Percentiles rank a stretch among this genome's conserved stretches.
phyloP scores from a whole-genome alignment of 805 yeast genomes.

The Wickerhamomyces xylosicus region DNA sequence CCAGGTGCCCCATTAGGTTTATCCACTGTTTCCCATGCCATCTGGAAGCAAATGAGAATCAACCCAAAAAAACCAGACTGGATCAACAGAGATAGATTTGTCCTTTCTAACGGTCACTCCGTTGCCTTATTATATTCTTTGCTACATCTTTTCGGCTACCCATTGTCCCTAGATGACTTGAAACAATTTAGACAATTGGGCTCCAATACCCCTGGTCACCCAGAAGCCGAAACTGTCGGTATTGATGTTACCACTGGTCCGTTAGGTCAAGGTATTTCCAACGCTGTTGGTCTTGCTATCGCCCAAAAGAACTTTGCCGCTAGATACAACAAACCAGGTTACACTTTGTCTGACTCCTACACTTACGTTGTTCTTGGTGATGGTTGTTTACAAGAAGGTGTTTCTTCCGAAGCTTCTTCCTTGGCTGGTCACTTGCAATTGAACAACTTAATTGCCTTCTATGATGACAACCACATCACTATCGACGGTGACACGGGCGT shows the following conservation, averaged over 20 bases:
- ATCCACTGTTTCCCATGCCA: slow-evolving; percentile 90
- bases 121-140: slow-evolving; percentile 81
- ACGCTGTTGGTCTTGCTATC: slow-evolving; percentile 94
- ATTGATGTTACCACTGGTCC: slow-evolving; percentile 98
- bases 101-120: slow-evolving; percentile 93
- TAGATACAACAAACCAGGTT: slow-evolving; percentile 83
- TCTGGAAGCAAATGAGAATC: slow-evolving; percentile 72
- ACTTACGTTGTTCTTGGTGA: slow-evolving; percentile 85
- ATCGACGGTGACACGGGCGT: slow-evolving; percentile 88
- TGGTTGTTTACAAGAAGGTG: slow-evolving; percentile 98
- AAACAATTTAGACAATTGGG: slow-evolving; percentile 81
- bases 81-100: slow-evolving; percentile 94
- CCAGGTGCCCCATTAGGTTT: slow-evolving; percentile 99
- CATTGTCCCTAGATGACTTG: slow-evolving; percentile 72
- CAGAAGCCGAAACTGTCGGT: slow-evolving; percentile 87
- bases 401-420: slow-evolving; percentile 87
- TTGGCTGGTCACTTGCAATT: slow-evolving; percentile 94
- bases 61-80: slow-evolving; percentile 88
- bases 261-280: slow-evolving; percentile 93
- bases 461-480: slow-evolving; percentile 95
- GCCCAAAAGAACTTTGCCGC: slow-evolving; percentile 92
- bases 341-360: slow-evolving; percentile 60
- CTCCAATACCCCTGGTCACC: slow-evolving; percentile 96
- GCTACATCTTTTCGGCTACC: slow-evolving; percentile 81
- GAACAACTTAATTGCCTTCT: slow-evolving; percentile 87